Base-by-base conservation (phyloP, 106 monocot species). In the Allium cepa region DNA sequence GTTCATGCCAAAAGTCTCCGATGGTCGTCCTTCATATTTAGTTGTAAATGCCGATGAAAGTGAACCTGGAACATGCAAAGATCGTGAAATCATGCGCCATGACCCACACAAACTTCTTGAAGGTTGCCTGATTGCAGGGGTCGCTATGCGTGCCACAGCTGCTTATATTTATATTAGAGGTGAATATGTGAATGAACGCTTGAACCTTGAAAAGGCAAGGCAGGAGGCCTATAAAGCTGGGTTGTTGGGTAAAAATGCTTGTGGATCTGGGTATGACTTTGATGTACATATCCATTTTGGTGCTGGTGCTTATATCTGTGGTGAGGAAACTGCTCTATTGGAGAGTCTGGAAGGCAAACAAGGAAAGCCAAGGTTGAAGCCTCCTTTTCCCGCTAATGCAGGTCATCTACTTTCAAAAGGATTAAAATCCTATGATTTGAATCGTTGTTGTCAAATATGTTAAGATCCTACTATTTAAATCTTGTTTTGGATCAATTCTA, bases 21-120 rank as follows among this genome's bases (percentile, higher is more conserved):
- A 88, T 72, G 88, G 88, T 4, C 88, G 88, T 46, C 88, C 88
- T 53, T 88, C 88, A 10, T 88, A 88, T 75, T 84, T 88, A 49
- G 84, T 88, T 49, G 88, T 88, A 26, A 88, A 88, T 74, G 88
- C 88, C 13, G 88, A 88, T 77, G 88, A 88, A 75, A 84, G 84
- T 76, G 88, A 88, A 69, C 88, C 84, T 1, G 88, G 88, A 17
- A 88, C 88, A 8, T 88, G 88, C 64, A 88, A 88, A 64, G 88
- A 88, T 45, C 67, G 88, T 48, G 88, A 88, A 58, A 77, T 77
- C 57, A 88, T 88, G 81, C 84, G 88, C 22, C 88, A 88, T 57
- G 88, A 88, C 47, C 88, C 88, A 47, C 88, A 88, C 73, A 88
- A 88, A 71, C 76, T 88, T 6, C 81, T 84, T 1, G 88, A 88